Evolutionary conservation across 2,329 filamentous ascomycete species (phyloP), one percentile per base, ranked within the genome.

Genomic region (Fusarium sp.): DNA sequence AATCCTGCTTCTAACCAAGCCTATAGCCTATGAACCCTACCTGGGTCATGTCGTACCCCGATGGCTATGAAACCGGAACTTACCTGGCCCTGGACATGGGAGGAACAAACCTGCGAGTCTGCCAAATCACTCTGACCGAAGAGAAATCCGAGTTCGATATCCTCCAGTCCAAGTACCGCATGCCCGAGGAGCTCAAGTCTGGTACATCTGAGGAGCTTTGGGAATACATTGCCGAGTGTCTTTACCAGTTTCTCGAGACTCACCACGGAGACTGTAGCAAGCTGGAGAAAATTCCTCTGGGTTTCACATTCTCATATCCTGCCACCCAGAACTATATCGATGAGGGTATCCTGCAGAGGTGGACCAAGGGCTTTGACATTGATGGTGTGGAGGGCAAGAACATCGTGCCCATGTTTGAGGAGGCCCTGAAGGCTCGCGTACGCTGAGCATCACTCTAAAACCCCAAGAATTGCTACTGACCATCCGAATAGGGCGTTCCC

Each of bases 321-420:
- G 95, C 95, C 22, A 96, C 93, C 1, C 95, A 98, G 82, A 91
- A 97, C 77, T 95, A 95, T 83, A 95, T 98, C 79, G 94, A 98
- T 76, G 93, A 97, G 82, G 95, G 95, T 75, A 88, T 97, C 42
- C 88, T 98, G 65, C 95, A 98, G 83, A 91, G 95, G 77, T 98
- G 95, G 95, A 98, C 95, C 76, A 98, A 98, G 86, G 95, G 95
- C 6, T 98, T 98, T 79, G 95, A 98, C 80, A 97, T 98, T 82
- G 88, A 91, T 31, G 95, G 94, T 42, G 94, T 98, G 48, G 95
- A 98, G 85, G 95, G 95, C 59, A 78, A 95, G 54, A 95, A 98
- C 78, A 93, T 97, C 33, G 95, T 97, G 15, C 93, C 94, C 55
- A 93, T 95, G 84, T 92, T 98, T 63, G 93, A 97, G 83, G 89